Base-by-base conservation (phyloP, 805 yeast genomes). In the Tetrapisispora iriomotensis region DNA sequence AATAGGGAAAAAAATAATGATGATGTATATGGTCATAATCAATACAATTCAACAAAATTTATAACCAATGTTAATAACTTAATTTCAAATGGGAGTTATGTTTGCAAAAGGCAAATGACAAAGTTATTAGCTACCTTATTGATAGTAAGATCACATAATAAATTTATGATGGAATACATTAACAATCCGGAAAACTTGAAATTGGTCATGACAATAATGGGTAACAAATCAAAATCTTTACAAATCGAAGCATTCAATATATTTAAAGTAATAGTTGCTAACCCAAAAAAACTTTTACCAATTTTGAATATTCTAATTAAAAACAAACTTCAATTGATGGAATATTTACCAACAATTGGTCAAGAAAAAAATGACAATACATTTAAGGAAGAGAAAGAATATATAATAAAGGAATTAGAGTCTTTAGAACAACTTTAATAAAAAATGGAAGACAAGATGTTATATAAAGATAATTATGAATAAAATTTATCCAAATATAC, bases 181-280 rank as follows among this genome's bases (percentile, higher is more conserved):
- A 80, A 77, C 50, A 79, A 80, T 39, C 77, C 92, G 0, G 85
- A 80, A 37, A 87, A 87, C 56, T 65, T 92, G 51, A 92, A 90
- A 59, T 63, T 87, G 40, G 73, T 85, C 20, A 92, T 92, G 98
- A 71, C 81, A 27, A 61, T 87, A 44, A 65, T 92, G 46, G 79
- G 90, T 43, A 96, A 90, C 60, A 83, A 82, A 61, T 85, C 94
- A 46, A 83, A 82, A 54, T 90, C 86, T 59, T 71, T 92, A 43
- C 96, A 88, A 57, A 62, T 75, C 40, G 97, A 92, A 60, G 87
- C 95, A 3, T 92, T 92, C 56, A 88, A 92, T 47, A 81, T 90
- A 27, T 90, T 92, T 66, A 92, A 90, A 63, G 82, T 88, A 27
- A 87, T 92, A 60, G 88, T 87, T n/a, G 97, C 96, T 5, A 92